Evolutionary conservation across 371 early-diverging fungal genomes (phyloP).

Genomic region (Chytridium lagenaria): DNA sequence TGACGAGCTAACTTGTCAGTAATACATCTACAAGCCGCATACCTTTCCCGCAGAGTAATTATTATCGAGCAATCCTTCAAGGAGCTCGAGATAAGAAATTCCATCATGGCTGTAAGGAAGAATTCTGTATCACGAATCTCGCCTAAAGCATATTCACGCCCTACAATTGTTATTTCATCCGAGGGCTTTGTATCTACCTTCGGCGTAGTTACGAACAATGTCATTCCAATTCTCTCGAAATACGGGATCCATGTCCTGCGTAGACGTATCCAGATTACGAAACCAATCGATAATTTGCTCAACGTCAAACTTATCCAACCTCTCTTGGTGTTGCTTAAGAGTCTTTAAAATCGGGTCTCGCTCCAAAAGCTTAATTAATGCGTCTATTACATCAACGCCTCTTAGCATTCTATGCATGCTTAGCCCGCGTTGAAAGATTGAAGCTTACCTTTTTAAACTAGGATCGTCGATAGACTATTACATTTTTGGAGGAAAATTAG

Average conservation of each 20-base stretch:
- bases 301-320: constrained; percentile 21
- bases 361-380: too few species aligned
- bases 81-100: constrained; percentile 31
- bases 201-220: too few species aligned
- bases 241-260: not conserved
- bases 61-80: constrained; percentile 43
- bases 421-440: not conserved
- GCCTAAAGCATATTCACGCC: too few species aligned
- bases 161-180: too few species aligned
- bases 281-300: not conserved
- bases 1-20: too few species aligned
- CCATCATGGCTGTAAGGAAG: too few species aligned
- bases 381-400: too few species aligned
- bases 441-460: not conserved
- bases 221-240: too few species aligned
- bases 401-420: constrained; percentile 1
- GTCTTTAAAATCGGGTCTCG: too few species aligned
- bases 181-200: too few species aligned
- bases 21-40: too few species aligned
- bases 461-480: not conserved
- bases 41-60: constrained; percentile 5
- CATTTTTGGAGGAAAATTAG: not conserved
- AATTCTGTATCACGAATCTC: too few species aligned
- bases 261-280: not conserved
- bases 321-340: constrained; percentile 21